These are phyloP conservation scores for Ceriops zippeliana DNA, from an alignment of 345 rosid genomes.

Conservation along the genomic window DNA sequence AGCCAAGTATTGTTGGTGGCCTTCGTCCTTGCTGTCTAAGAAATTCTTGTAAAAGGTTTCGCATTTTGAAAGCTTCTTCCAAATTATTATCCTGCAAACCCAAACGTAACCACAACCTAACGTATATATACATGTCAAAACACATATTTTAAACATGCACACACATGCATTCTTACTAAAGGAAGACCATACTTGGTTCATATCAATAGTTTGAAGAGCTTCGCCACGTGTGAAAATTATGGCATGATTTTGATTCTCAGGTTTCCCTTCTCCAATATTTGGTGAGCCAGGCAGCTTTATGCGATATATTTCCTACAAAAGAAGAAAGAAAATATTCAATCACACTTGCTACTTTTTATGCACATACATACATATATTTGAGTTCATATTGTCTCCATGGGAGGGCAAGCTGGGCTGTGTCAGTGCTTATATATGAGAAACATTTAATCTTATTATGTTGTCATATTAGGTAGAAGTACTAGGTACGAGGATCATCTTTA, in stretches of 20 bases:
- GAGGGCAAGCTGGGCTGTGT: too few relatives aligned
- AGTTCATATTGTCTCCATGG: not conserved
- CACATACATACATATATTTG: not conserved
- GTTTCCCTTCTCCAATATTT: slow-evolving; percentile 95
- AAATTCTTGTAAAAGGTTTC: slow-evolving; percentile 93
- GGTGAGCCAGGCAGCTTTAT: slow-evolving; percentile 94
- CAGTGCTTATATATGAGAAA: too few relatives aligned
- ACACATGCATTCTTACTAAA: slow-evolving; percentile 5
- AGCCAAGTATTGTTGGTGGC: slow-evolving; percentile 85
- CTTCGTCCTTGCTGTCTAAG: slow-evolving; percentile 59
- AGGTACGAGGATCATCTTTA: too few relatives aligned
- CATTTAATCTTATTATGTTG: too few relatives aligned
- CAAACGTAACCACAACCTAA: slow-evolving; percentile 19
- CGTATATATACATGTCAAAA: not conserved
- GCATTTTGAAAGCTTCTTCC: slow-evolving; percentile 97
- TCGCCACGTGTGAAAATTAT: slow-evolving; percentile 93
- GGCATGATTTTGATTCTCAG: slow-evolving; percentile 95
- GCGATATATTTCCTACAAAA: slow-evolving; percentile 72
- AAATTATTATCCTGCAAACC: slow-evolving; percentile 70
- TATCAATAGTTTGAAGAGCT: slow-evolving; percentile 93
- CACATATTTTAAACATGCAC: not conserved
- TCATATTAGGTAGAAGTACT: too few relatives aligned
- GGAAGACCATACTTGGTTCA: slow-evolving; percentile 74
- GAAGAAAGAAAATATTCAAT: slow-evolving; percentile 1
- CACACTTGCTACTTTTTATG: not conserved